Percentiles rank a stretch among this genome's conserved stretches.
These are phyloP conservation scores for Anisodus acutangulus DNA, from an alignment of 257 asterid species.

Conservation along the genomic window DNA sequence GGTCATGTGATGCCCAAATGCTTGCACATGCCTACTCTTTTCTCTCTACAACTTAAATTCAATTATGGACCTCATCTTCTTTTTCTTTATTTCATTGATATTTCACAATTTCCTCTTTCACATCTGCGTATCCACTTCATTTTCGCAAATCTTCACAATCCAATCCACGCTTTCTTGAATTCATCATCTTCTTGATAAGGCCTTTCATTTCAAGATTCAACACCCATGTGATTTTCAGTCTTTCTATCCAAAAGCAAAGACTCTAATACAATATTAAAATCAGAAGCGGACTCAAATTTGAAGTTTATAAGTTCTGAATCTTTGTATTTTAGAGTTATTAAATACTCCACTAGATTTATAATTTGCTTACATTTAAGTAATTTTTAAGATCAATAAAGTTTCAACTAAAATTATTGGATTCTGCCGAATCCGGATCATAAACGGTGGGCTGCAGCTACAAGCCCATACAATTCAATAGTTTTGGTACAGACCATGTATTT, in stretches of 20 bases:
- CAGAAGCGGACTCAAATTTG: no score
- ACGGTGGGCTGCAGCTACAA: no score
- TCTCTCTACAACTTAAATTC: constrained; percentile 13
- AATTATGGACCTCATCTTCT: constrained; percentile 35
- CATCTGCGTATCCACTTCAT: background rate
- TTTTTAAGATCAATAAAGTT: no score
- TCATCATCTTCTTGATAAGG: background rate
- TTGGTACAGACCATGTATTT: no score
- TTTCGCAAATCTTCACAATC: background rate
- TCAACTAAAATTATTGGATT: no score
- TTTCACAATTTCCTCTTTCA: constrained; percentile 10
- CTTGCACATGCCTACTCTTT: constrained; percentile 42
- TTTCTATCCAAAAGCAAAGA: background rate
- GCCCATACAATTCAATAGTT: no score
- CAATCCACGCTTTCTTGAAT: constrained; percentile 12
- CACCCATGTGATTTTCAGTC: background rate
- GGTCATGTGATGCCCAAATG: constrained; percentile 40
- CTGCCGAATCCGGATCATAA: no score
- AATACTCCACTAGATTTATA: no score
- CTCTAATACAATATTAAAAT: background rate
- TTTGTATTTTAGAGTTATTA: no score
- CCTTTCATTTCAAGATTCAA: background rate
- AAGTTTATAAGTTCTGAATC: no score
- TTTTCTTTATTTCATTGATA: background rate
- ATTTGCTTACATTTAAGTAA: no score